Evolutionary conservation across 2,329 filamentous ascomycete species (phyloP).

Genomic region (Cercospora zeina): DNA sequence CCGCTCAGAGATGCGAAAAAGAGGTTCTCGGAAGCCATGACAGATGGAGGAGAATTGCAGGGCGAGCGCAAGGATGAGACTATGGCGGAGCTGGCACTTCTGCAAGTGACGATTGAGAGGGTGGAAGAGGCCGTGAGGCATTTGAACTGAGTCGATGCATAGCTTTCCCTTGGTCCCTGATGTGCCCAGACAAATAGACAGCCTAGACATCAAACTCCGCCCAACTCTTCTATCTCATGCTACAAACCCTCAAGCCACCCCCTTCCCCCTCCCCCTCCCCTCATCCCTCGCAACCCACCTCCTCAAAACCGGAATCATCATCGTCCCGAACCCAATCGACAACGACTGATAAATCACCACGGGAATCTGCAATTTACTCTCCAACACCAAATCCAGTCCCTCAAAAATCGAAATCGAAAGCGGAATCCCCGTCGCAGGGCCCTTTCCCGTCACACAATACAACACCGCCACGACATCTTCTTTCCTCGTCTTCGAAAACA

Average conservation of each 20-base stretch:
- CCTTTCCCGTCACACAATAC: slow-evolving; percentile 73
- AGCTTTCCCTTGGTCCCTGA: neutral
- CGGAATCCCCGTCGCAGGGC: slow-evolving; percentile 68
- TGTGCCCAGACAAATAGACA: neutral
- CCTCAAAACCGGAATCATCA: slow-evolving; percentile 47
- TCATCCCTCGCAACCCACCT: slow-evolving; percentile 57
- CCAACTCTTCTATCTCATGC: too few relatives aligned
- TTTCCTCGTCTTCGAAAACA: slow-evolving; percentile 58
- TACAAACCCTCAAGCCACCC: neutral
- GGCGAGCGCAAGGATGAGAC: slow-evolving; percentile 41
- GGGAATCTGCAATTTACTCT: slow-evolving; percentile 63
- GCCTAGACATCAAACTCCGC: slow-evolving; percentile 20
- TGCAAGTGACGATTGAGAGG: slow-evolving; percentile 39
- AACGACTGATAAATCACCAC: slow-evolving; percentile 58
- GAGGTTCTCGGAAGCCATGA: slow-evolving; percentile 43
- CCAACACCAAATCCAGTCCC: slow-evolving; percentile 55
- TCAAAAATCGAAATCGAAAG: slow-evolving; percentile 68
- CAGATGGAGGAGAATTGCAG: slow-evolving; percentile 41
- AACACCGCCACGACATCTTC: slow-evolving; percentile 69
- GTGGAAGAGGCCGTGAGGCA: slow-evolving; percentile 37
- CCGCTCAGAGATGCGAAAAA: slow-evolving; percentile 45
- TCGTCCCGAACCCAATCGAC: slow-evolving; percentile 46
- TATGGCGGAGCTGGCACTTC: slow-evolving; percentile 39
- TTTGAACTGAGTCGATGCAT: slow-evolving; percentile 30
- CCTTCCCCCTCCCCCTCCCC: neutral